phyloP scores from a whole-genome alignment of 352 stramenopile species.

The Pythium dissotocum region DNA sequence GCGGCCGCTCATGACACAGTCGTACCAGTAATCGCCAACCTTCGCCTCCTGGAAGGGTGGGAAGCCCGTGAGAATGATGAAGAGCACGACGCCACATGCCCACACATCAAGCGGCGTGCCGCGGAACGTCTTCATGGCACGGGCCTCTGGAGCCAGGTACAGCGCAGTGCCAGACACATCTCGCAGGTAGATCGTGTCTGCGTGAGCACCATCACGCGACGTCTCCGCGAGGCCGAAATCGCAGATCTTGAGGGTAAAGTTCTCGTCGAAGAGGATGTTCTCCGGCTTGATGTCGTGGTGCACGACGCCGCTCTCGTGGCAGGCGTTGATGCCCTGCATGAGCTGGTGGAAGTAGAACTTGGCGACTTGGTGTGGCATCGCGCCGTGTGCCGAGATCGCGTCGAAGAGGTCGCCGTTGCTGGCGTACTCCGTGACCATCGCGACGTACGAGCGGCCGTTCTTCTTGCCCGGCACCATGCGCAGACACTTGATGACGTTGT shows the following conservation, averaged over 20 bases:
- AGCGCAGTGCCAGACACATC: constrained; percentile 81
- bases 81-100: constrained; percentile 89
- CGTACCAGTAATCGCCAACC: constrained; percentile 78
- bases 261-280: constrained; percentile 86
- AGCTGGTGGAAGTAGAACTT: constrained; percentile 86
- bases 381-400: constrained; percentile 69
- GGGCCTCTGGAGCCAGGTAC: constrained; percentile 91
- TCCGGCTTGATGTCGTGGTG: constrained; percentile 91
- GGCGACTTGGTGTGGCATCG: constrained; percentile 56
- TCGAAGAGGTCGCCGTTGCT: constrained; percentile 88
- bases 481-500: constrained; percentile 56
- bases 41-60: constrained; percentile 83
- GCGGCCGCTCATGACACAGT: constrained; percentile 48
- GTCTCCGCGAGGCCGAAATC: constrained; percentile 91
- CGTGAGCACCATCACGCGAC: constrained; percentile 15
- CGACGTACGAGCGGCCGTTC: constrained; percentile 52
- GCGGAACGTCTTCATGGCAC: constrained; percentile 54
- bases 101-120: constrained; percentile 86
- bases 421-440: constrained; percentile 81
- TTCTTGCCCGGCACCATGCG: constrained; percentile 48
- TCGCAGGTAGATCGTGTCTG: constrained; percentile 37
- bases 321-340: constrained; percentile 69
- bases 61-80: constrained; percentile 89
- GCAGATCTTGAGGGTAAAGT: constrained; percentile 90
- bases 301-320: constrained; percentile 71